Conservation (phyloP, 495 filamentous ascomycete species). For the Trichoderma gamsii region DNA sequence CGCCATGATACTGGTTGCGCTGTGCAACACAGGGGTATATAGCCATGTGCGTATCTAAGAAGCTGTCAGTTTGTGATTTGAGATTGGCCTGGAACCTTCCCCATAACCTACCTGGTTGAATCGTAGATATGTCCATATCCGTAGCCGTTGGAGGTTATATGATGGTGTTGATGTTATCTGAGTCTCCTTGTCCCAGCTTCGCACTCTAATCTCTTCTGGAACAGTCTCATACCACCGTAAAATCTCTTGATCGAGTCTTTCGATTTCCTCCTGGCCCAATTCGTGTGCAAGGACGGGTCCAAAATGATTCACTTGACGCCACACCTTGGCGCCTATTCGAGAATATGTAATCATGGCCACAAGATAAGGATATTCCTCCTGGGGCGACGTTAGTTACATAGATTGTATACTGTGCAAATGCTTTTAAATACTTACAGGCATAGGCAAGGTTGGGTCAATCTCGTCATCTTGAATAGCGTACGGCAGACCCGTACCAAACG, state of each 20-base stretch:
- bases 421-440: slow-evolving; percentile 54
- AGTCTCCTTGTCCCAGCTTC: slow-evolving; percentile 19
- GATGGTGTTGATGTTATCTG: slow-evolving; percentile 22
- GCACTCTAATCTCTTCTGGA: slow-evolving; percentile 32
- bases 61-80: neutral
- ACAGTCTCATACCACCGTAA: slow-evolving; percentile 63
- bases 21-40: slow-evolving; percentile 75
- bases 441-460: slow-evolving; percentile 70
- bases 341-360: slow-evolving; percentile 74
- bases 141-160: slow-evolving; percentile 52
- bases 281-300: slow-evolving; percentile 44
- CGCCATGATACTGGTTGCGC: slow-evolving; percentile 65
- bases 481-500: slow-evolving; percentile 72
- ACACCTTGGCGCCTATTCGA: slow-evolving; percentile 70
- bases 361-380: slow-evolving; percentile 67
- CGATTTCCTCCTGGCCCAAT: slow-evolving; percentile 58
- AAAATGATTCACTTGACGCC: slow-evolving; percentile 59
- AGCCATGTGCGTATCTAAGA: slow-evolving; percentile 65
- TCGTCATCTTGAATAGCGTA: slow-evolving; percentile 78
- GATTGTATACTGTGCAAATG: neutral
- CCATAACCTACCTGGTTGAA: slow-evolving; percentile 54
- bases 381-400: slow-evolving; percentile 19
- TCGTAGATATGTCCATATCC: slow-evolving; percentile 58
- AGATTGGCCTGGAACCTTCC: neutral
- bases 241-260: slow-evolving; percentile 69